Percentiles rank a stretch among this genome's conserved stretches.
These are phyloP conservation scores for Hirsutella minnesotensis DNA, from an alignment of 2,329 filamentous ascomycete genomes.

Conservation along the genomic window DNA sequence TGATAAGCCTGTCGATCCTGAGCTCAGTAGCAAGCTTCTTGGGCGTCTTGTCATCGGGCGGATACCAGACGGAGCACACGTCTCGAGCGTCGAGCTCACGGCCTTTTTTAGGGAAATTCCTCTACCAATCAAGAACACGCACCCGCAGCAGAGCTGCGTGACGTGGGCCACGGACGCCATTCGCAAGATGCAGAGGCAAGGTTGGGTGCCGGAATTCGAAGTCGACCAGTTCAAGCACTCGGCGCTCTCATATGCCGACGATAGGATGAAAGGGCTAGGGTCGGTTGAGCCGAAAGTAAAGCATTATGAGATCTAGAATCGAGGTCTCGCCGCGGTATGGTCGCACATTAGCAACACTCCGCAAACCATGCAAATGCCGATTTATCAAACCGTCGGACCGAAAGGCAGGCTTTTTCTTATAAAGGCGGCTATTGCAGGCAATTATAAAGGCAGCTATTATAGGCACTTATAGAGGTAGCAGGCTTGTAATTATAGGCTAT, in stretches of 20 bases:
- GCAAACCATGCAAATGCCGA: too few relatives aligned
- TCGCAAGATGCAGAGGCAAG: constrained; percentile 11
- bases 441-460: too few relatives aligned
- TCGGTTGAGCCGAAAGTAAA: constrained; percentile 8
- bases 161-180: constrained; percentile 18
- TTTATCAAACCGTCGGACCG: too few relatives aligned
- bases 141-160: constrained; percentile 23
- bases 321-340: too few relatives aligned
- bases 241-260: constrained; percentile 17
- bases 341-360: too few relatives aligned
- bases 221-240: constrained; percentile 14
- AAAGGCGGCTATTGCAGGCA: too few relatives aligned
- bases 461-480: too few relatives aligned
- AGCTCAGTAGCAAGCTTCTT: constrained; percentile 12
- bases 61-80: constrained; percentile 7
- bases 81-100: constrained; percentile 9
- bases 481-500: too few relatives aligned
- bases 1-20: constrained; percentile 7
- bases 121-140: constrained; percentile 16
- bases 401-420: too few relatives aligned
- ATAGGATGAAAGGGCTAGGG: constrained; percentile 9
- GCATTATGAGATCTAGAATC: not conserved
- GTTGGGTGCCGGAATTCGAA: constrained; percentile 14
- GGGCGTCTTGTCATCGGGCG: constrained; percentile 16
- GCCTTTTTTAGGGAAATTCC: constrained; percentile 12